These are phyloP conservation scores for Candida sakaeoensis DNA, from an alignment of 805 yeast species.

Conservation along the genomic window DNA sequence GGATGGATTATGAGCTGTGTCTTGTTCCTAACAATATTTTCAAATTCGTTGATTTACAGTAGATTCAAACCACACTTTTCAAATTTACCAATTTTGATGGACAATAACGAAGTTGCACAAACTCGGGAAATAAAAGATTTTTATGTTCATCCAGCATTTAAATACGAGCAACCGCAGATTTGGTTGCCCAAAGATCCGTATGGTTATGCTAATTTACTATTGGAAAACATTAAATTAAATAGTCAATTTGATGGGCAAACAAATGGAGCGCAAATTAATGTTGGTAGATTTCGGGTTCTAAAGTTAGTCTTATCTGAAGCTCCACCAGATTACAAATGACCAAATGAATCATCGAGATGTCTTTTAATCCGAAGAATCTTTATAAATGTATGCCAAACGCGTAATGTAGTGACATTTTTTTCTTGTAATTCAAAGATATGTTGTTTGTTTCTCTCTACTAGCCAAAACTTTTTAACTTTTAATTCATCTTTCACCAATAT, in stretches of 20 bases:
- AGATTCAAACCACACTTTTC: constrained; percentile 32
- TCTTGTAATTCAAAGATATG: background rate
- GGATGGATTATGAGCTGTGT: constrained; percentile 51
- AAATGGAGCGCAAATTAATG: constrained; percentile 22
- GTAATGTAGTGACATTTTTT: constrained; percentile 15
- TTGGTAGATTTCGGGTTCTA: constrained; percentile 11
- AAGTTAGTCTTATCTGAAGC: constrained; percentile 22
- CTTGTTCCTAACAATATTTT: constrained; percentile 51
- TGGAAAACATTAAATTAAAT: constrained; percentile 15
- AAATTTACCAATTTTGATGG: constrained; percentile 26
- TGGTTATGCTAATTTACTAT: constrained; percentile 25
- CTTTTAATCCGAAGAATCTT: constrained; percentile 12
- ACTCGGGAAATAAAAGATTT: constrained; percentile 20
- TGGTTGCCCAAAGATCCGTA: constrained; percentile 40
- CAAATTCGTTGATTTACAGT: constrained; percentile 50
- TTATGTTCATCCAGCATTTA: constrained; percentile 37
- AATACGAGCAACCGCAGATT: constrained; percentile 31
- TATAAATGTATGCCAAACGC: constrained; percentile 10
- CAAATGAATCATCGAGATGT: constrained; percentile 12
- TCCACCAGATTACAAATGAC: constrained; percentile 31
- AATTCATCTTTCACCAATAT: constrained; percentile 16
- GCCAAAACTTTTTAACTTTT: constrained; percentile 23
- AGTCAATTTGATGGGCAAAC: constrained; percentile 16
- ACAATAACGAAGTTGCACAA: constrained; percentile 5
- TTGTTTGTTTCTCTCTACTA: constrained; percentile 15